These are phyloP conservation scores for Trichosporon coremiiforme DNA, from an alignment of 1,284 basidiomycete genomes.

Conservation along the genomic window DNA sequence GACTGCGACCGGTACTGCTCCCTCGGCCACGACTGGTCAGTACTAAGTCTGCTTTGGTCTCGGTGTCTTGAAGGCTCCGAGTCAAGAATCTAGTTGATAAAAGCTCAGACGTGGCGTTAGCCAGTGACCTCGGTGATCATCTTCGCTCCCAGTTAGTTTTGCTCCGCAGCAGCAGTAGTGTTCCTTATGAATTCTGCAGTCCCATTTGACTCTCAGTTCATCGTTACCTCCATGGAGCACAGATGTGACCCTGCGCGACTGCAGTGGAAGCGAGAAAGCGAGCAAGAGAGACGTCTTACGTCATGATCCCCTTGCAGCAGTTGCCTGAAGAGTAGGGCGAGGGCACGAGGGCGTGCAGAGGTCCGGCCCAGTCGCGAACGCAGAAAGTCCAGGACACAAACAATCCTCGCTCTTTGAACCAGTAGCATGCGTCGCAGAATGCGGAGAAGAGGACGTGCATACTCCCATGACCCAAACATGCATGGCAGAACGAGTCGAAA, in stretches of 20 bases:
- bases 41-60: neutral
- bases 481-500: neutral
- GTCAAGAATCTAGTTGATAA: too few relatives aligned
- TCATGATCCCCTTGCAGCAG: neutral
- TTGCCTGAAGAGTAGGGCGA: too few relatives aligned
- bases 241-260: neutral
- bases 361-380: neutral
- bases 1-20: neutral
- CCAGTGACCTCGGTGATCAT: neutral
- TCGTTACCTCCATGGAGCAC: too few relatives aligned
- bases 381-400: neutral
- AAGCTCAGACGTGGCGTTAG: too few relatives aligned
- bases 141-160: neutral
- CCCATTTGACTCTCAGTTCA: neutral
- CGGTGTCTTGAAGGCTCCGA: too few relatives aligned
- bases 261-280: neutral
- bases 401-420: neutral
- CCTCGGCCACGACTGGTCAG: neutral
- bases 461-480: neutral
- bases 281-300: neutral
- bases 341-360: neutral
- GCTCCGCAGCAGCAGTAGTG: neutral
- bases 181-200: constrained; percentile 6
- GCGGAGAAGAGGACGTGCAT: neutral
- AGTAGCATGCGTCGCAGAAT: neutral